Conservation (phyloP, 108 stramenopile species). For the Seminavis robusta region DNA sequence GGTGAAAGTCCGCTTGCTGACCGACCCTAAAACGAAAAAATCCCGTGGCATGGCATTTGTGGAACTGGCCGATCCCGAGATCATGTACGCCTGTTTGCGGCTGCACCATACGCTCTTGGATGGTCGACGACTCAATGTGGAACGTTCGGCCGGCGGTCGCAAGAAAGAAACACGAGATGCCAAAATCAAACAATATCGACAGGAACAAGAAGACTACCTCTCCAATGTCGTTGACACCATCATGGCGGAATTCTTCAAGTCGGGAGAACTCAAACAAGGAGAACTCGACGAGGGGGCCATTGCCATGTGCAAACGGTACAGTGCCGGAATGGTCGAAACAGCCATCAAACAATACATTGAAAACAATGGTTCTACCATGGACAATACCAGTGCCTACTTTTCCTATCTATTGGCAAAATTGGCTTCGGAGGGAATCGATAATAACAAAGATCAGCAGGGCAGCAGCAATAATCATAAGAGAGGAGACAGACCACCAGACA, state of each 20-base stretch:
- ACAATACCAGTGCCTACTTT: conserved; percentile 79
- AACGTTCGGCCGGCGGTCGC: conserved; percentile 67
- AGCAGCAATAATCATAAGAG: conserved; percentile 18
- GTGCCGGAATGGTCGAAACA: conserved; percentile 68
- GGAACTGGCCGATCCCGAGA: conserved; percentile 64
- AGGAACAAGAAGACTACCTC: conserved; percentile 80
- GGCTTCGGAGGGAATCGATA: conserved; percentile 66
- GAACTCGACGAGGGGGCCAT: conserved; percentile 91
- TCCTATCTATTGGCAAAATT: conserved; percentile 71
- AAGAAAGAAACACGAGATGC: conserved; percentile 52
- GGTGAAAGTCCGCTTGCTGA: conserved; percentile 76
- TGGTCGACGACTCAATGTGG: conserved; percentile 90
- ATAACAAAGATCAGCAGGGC: conserved; percentile 23
- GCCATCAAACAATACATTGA: conserved; percentile 76
- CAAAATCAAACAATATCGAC: conserved; percentile 56
- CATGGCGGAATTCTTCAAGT: conserved; percentile 56
- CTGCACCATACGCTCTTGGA: conserved; percentile 89
- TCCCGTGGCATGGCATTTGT: conserved; percentile 90
- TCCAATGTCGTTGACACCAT: conserved; percentile 78
- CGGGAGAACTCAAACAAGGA: conserved; percentile 66
- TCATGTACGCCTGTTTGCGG: conserved; percentile 78
- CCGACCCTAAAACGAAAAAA: conserved; percentile 67
- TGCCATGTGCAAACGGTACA: conserved; percentile 75
- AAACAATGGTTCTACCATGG: conserved; percentile 62
- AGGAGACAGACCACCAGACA: conserved; percentile 11